Evolutionary conservation across 1,139 yeast genomes (phyloP), one percentile per base, ranked within the genome.

Genomic region (Candida glucosophila): DNA sequence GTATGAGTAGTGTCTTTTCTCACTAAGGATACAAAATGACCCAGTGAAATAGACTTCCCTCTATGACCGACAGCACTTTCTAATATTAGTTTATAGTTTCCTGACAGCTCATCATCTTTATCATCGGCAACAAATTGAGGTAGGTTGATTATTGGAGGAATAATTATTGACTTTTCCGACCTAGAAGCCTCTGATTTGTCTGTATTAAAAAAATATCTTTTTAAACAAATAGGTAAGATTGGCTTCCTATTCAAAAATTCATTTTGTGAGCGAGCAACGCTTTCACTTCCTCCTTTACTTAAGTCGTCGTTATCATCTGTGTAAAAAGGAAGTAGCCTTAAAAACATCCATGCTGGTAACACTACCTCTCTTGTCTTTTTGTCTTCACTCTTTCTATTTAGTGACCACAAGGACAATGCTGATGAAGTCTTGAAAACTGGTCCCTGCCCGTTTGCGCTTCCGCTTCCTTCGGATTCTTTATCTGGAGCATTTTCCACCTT

Each of bases 331-430:
- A 81, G 52, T 17, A 81, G 54, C 36, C 83, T 77, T 31, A 80
- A 57, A 41, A 80, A 79, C 85, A 80, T 79, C 92, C 92, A 80
- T 1, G 92, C 92, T 0, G 90, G 92, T 23, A 81, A 52, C 24
- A 74, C 66, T 11, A 80, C 82, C 46, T 79, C 88, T 20, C 47
- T 47, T 3, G 55, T 44, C 14, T 43, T 43, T 7, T 40, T 15
- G 17, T 35, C 34, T 6, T 36, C 33, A n/a, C n/a, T n/a, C 17
- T 38, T 40, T 10, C 51, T 52, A 24, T 44, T 45, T 5, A 42
- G 40, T 17, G 60, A 58, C 71, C 59, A 65, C 10, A 53, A 52
- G n/a, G 61, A 65, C 29, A 54, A 48, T 1, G 77, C 69, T 0
- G 77, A 68, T 0, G 76, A 67, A 13, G 18, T 19, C 14, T 30